Conservation (phyloP, 108 stramenopile genomes). For the Skeletonema potamos region DNA sequence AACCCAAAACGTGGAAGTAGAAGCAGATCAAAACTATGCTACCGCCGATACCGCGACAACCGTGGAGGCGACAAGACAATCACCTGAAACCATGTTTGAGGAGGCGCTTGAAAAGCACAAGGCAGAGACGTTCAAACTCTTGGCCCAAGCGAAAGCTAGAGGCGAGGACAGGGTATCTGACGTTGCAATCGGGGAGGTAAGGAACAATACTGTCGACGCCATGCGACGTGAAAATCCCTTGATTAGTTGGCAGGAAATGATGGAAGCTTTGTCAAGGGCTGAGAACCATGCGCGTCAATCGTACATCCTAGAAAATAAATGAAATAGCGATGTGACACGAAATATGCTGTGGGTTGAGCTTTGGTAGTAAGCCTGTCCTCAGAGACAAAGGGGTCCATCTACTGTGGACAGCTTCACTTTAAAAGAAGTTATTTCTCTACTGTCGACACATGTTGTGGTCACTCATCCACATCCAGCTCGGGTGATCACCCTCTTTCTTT, state of each 20-base stretch:
- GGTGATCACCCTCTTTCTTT: too few relatives aligned
- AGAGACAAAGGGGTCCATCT: too few relatives aligned
- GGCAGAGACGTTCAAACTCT: slow-evolving; percentile 6
- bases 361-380: too few relatives aligned
- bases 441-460: too few relatives aligned
- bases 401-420: too few relatives aligned
- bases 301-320: background rate
- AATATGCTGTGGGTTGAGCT: too few relatives aligned
- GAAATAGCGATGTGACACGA: too few relatives aligned
- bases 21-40: background rate
- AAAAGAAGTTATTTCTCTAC: too few relatives aligned
- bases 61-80: background rate
- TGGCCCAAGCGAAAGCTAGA: slow-evolving; percentile 2
- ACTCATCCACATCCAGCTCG: too few relatives aligned
- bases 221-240: background rate
- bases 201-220: background rate
- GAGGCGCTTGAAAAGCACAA: slow-evolving; percentile 4
- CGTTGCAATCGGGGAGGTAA: background rate
- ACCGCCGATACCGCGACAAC: background rate
- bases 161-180: slow-evolving; percentile 11
- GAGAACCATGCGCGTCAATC: slow-evolving; percentile 2
- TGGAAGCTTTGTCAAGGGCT: background rate
- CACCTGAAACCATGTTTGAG: background rate
- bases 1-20: background rate
- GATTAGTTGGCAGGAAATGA: background rate